Evolutionary conservation across 2,329 filamentous ascomycete genomes (phyloP).

Genomic region (Hypoxylon sp.): DNA sequence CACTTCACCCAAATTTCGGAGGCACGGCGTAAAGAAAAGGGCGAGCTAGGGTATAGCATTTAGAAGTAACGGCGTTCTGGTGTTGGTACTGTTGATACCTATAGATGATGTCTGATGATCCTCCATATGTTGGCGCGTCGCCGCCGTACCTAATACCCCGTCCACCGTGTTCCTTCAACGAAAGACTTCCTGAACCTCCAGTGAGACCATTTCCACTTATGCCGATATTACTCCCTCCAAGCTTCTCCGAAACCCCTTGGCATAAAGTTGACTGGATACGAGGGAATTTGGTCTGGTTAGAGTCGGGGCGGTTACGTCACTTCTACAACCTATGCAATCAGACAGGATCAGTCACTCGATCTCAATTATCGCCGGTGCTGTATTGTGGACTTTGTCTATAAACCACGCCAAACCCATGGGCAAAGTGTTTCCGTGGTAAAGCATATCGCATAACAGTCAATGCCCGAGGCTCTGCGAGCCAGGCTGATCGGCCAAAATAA

Average conservation of each 20-base stretch:
- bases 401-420: constrained; percentile 41
- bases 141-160: constrained; percentile 12
- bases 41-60: constrained; percentile 18
- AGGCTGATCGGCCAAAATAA: constrained; percentile 36
- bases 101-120: constrained; percentile 15
- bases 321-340: constrained; percentile 51
- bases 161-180: constrained; percentile 9
- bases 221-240: constrained; percentile 16
- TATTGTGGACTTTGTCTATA: constrained; percentile 45
- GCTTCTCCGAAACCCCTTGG: constrained; percentile 4
- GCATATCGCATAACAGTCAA: constrained; percentile 41
- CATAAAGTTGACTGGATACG: constrained; percentile 24
- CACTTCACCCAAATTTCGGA: neutral
- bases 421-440: constrained; percentile 40
- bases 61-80: constrained; percentile 37
- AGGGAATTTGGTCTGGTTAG: constrained; percentile 17
- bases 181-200: constrained; percentile 1
- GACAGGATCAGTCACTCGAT: constrained; percentile 49
- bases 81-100: constrained; percentile 31
- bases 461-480: constrained; percentile 23
- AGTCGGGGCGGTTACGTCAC: constrained; percentile 41
- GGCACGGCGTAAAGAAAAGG: constrained; percentile 27
- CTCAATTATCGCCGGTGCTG: constrained; percentile 38
- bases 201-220: constrained; percentile 7
- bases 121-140: constrained; percentile 1